Base-by-base conservation (phyloP, 345 rosid species). In the Hypericum perforatum region DNA sequence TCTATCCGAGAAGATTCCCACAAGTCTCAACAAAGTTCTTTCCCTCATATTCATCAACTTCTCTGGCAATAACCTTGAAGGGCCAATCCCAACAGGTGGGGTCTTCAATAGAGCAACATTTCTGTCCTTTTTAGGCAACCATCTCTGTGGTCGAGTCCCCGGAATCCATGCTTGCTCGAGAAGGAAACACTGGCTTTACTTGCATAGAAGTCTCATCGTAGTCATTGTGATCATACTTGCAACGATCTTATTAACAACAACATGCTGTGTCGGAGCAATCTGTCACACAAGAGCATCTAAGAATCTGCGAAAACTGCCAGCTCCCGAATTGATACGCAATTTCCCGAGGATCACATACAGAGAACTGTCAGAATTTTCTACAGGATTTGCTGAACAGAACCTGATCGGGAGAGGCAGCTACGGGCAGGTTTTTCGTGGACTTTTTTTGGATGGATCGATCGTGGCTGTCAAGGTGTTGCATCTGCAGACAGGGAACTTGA, bases 271-370 rank as follows among this genome's bases (percentile, higher is more conserved):
- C 42, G 55, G 72, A 50, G 73, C 49, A 12, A 47, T 64, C 56
- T 54, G 57, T 41, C 66, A 32, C 11, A 8, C 77, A 46, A 65
- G n/a, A 53, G 42, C 41, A 60, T 56, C 45, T 13, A 71, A 56
- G 16, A 56, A 16, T 12, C 52, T 13, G 40, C 57, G 44, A 6
- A 54, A 36, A 5, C 53, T 46, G 37, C 37, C 37, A 45, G 22
- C 61, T 5, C 68, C 71, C 2, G 77, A 75, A 16, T 42, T 71
- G 60, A 52, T 52, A 39, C 70, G 41, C 37, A 70, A 72, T 29
- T 70, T 75, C 62, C 86, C 83, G 8, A 75, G 83, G 56, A 67
- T 81, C 11, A 68, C 83, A 44, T 62, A 73, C 60, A 75, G 63
- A 54, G 81, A 81, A 61, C 62, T 81, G 43, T 67, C 57, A 16